Evolutionary conservation across 2,329 filamentous ascomycete species (phyloP), one percentile per base, ranked within the genome.

Genomic region (Emmonsiellopsis sp.): DNA sequence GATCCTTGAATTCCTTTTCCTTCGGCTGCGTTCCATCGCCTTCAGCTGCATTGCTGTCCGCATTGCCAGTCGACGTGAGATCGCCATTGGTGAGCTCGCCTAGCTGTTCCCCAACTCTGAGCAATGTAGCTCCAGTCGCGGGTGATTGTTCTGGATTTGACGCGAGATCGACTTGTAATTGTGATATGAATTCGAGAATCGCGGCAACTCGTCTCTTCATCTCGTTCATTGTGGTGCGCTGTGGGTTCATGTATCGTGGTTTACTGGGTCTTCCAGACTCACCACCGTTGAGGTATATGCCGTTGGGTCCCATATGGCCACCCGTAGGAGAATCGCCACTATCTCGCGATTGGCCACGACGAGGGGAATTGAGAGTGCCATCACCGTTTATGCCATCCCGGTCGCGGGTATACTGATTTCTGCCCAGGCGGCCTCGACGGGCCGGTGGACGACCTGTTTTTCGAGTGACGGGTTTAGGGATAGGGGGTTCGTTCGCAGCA

Each of bases 131-230:
- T 60, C 62, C 67, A 50, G 54, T 59, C 41, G 50, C 60, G 62
- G 59, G 73, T 59, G 59, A 73, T 65, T 59, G 76, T 69, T 62
- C 75, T 71, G 76, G 57, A 73, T 70, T 68, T 32, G 81, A 83
- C 1, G 88, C 89, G 70, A 95, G 80, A 64, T 96, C 91, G 6
- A 95, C 78, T 68, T 96, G 90, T 54, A 89, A 92, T 59, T 89
- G 83, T 3, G 87, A 85, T 58, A 96, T 95, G 65, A 92, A 96
- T 61, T 93, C 89, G 55, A 95, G 79, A 65, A 96, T 94, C 16
- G 82, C 86, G 3, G 87, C 82, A 5, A 91, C 89, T 8, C 89
- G 85, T 59, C 87, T 83, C 71, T 87, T 89, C 82, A 95, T 90
- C 65, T 95, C 90, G 55, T 85, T 85, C 84, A 94, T 87, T 31